Evolutionary conservation across 192 early-diverging fungal species (phyloP).

Genomic region (Coemansia sp.): DNA sequence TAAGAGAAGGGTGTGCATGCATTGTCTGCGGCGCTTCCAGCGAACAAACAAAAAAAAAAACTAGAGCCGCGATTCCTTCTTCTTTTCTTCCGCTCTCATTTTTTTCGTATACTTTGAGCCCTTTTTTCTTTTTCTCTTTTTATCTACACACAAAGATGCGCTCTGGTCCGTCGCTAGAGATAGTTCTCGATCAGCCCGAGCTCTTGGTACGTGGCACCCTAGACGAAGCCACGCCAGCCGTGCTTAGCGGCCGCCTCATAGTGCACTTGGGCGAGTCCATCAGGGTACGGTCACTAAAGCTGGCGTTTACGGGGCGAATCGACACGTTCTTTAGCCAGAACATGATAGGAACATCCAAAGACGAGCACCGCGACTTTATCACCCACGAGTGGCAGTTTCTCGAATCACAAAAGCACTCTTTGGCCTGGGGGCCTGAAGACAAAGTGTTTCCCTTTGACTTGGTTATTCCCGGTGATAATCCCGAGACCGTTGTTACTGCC

Average conservation of each 20-base stretch:
- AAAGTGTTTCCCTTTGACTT: constrained; percentile 57
- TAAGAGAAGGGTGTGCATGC: background rate
- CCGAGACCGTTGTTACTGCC: constrained; percentile 57
- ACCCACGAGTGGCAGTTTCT: constrained; percentile 58
- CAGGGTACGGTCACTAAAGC: constrained; percentile 51
- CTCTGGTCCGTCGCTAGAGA: constrained; percentile 32
- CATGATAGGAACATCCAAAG: constrained; percentile 20
- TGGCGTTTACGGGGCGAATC: constrained; percentile 54
- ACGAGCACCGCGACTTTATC: constrained; percentile 49
- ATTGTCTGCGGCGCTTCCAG: background rate
- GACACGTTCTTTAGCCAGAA: constrained; percentile 50
- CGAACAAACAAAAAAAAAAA: background rate
- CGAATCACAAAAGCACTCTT: constrained; percentile 29
- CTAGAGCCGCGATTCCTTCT: background rate
- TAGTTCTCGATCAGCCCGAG: constrained; percentile 40
- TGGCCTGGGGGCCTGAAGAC: constrained; percentile 26
- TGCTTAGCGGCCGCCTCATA: constrained; percentile 57
- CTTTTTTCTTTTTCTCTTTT: background rate
- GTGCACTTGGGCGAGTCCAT: constrained; percentile 50
- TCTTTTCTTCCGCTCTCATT: background rate
- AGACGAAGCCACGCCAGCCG: constrained; percentile 35
- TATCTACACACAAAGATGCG: constrained; percentile 19
- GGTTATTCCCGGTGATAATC: constrained; percentile 56
- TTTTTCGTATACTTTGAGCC: background rate
- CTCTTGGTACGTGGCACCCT: constrained; percentile 40